These are phyloP conservation scores for Mycena haematopus DNA, from an alignment of 768 basidiomycete genomes.

Conservation along the genomic window DNA sequence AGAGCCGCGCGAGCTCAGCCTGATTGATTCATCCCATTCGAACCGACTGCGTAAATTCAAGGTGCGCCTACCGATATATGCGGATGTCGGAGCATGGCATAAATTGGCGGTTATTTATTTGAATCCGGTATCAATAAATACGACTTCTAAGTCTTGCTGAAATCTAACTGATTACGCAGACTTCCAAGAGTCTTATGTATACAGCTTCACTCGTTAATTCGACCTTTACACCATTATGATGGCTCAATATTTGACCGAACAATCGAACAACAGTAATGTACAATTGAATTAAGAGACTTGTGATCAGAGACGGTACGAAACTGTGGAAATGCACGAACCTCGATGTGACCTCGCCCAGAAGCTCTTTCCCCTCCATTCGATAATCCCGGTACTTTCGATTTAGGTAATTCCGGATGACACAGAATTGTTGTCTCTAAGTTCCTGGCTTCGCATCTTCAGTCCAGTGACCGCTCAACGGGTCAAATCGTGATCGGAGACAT, in stretches of 20 bases:
- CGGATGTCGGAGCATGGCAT: too few relatives aligned
- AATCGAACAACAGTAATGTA: constrained; percentile 11
- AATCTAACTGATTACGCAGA: constrained; percentile 6
- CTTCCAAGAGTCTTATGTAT: constrained; percentile 19
- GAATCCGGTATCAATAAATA: neutral
- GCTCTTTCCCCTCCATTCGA: constrained; percentile 41
- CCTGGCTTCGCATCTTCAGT: too few relatives aligned
- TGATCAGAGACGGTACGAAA: neutral
- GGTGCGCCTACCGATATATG: too few relatives aligned
- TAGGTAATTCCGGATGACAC: constrained; percentile 40
- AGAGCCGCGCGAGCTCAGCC: too few relatives aligned
- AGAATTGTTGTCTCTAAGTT: too few relatives aligned
- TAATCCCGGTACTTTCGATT: constrained; percentile 41
- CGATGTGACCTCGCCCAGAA: constrained; percentile 22
- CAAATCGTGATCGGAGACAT: too few relatives aligned
- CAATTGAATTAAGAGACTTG: constrained; percentile 2
- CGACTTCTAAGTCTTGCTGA: neutral
- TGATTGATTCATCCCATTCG: too few relatives aligned
- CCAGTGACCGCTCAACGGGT: neutral
- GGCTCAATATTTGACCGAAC: constrained; percentile 14
- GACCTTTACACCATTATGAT: constrained; percentile 8
- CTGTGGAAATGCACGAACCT: neutral
- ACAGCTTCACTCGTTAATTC: constrained; percentile 21
- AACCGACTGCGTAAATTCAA: too few relatives aligned
- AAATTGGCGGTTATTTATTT: too few relatives aligned